Evolutionary conservation across 305 asterid species (phyloP).

Genomic region (Euphrasia arctica): DNA sequence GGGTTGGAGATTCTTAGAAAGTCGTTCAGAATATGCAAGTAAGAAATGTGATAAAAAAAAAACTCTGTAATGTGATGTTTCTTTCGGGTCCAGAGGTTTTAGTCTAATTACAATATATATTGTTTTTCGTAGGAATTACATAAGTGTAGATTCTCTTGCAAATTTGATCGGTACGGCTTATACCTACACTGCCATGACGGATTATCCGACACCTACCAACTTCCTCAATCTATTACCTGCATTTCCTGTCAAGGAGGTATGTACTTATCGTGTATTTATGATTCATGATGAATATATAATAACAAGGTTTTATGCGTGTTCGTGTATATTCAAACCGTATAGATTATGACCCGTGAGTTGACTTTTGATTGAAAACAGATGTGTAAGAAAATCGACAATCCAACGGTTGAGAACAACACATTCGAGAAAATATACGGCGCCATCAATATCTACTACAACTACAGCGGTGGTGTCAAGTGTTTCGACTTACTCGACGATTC

Average conservation of each 20-base stretch:
- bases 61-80: too few relatives aligned
- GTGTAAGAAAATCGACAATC: slow-evolving; percentile 82
- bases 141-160: slow-evolving; percentile 35
- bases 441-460: slow-evolving; percentile 69
- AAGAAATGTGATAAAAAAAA: slow-evolving; percentile 16
- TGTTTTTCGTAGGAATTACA: slow-evolving; percentile 43
- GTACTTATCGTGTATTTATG: background rate
- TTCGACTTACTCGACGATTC: slow-evolving; percentile 49
- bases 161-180: slow-evolving; percentile 66
- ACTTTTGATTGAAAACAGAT: slow-evolving; percentile 36
- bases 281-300: too few relatives aligned
- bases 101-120: too few relatives aligned
- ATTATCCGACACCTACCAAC: slow-evolving; percentile 80
- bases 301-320: too few relatives aligned
- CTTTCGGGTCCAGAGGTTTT: background rate
- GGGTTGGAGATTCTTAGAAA: slow-evolving; percentile 63
- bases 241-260: slow-evolving; percentile 75
- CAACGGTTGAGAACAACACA: slow-evolving; percentile 48
- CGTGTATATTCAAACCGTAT: background rate
- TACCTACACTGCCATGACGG: slow-evolving; percentile 87
- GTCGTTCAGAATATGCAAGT: slow-evolving; percentile 82
- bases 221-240: slow-evolving; percentile 88
- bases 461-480: slow-evolving; percentile 54
- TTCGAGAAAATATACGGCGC: slow-evolving; percentile 61
- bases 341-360: background rate